Evolutionary conservation across 768 basidiomycete species (phyloP).

Genomic region (Xerocomus spinulosus): DNA sequence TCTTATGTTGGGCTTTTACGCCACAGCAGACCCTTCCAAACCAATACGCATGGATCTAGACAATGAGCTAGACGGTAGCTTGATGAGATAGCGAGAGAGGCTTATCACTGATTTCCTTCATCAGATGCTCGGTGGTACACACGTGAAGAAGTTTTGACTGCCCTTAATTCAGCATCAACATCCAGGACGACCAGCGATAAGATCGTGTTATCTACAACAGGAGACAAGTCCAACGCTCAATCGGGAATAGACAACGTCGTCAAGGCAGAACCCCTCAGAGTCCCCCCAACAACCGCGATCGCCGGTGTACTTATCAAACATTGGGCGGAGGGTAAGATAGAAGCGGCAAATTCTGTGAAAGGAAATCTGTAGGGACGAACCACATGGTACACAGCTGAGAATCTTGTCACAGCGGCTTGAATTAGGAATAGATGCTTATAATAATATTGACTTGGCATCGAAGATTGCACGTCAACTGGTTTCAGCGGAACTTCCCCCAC

Average conservation of each 20-base stretch:
- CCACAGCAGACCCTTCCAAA: constrained; percentile 65
- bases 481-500: too few relatives aligned
- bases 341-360: constrained; percentile 43
- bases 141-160: constrained; percentile 60
- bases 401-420: background rate
- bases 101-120: constrained; percentile 1
- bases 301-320: constrained; percentile 82
- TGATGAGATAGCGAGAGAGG: background rate
- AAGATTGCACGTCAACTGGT: too few relatives aligned
- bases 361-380: constrained; percentile 32
- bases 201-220: constrained; percentile 11
- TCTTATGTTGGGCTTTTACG: constrained; percentile 89
- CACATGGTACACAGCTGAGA: background rate
- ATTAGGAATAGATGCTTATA: too few relatives aligned
- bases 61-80: constrained; percentile 84
- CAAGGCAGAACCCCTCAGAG: constrained; percentile 51
- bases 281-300: constrained; percentile 76
- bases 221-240: constrained; percentile 19
- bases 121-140: constrained; percentile 89
- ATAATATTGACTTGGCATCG: too few relatives aligned
- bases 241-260: constrained; percentile 14
- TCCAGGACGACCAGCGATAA: constrained; percentile 29
- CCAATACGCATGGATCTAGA: constrained; percentile 83
- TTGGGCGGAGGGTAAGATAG: constrained; percentile 65
- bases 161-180: constrained; percentile 42